Evolutionary conservation across 495 filamentous ascomycete genomes (phyloP), one percentile per base, ranked within the genome.

Genomic region (Penicillium steckii): DNA sequence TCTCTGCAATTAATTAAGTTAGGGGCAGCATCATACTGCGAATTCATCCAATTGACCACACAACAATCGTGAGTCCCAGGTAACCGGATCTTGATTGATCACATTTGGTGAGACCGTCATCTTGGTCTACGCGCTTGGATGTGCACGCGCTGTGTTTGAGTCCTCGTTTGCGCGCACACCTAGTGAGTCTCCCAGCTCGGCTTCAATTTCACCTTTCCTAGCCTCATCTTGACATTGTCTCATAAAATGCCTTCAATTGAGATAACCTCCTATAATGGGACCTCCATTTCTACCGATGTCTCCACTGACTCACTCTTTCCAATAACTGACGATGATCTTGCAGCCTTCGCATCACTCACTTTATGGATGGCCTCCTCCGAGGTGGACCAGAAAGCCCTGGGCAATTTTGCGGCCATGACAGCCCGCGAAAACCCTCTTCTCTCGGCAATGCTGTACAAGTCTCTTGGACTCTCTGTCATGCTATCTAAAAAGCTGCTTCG

Each of bases 361-460:
- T 60, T 72, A 63, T 80, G 78, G 78, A 97, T 97, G 94, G 93
- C 95, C 69, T 91, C 90, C 67, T 91, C 90, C 42, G 91, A 96
- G 69, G 89, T 97, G 38, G 94, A 97, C 68, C 91, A 96, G 75
- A 97, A 97, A 74, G 95, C 91, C 71, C 79, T 98, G 58, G 91
- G 89, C 67, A 82, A 82, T 59, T 86, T 95, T 59, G 93, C 94
- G 56, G 87, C 84, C 67, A 75, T 80, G 29, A 91, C 86, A 53
- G 79, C 82, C 57, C 69, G 77, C 37, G 81, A 87, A 57, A 91
- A 89, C 61, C 84, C 87, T 9, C 76, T 88, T 4, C 82, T 97
- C 35, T 87, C 91, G 12, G 76, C 82, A 13, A 86, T 87, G 61
- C 81, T 98, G 41, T 97, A 90, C 71, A 92, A 91, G 68, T 81